Evolutionary conservation across 2,329 filamentous ascomycete species (phyloP), one percentile per base, ranked within the genome.

Genomic region (Xylariaceae sp.): DNA sequence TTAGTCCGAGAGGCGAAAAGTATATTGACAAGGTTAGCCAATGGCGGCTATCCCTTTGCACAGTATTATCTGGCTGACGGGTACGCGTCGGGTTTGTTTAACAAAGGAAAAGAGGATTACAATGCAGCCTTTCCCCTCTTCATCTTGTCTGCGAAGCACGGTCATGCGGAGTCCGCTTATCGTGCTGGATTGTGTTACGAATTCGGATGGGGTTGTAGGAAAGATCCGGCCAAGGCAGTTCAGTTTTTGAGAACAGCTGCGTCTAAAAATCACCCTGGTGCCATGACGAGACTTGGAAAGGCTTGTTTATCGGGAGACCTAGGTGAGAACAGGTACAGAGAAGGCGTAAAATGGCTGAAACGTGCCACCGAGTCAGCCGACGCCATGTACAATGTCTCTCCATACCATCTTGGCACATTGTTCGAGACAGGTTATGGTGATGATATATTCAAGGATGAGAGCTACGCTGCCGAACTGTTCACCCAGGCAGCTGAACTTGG

Each of bases 21-120:
- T 58, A 97, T 98, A 67, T 78, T 99, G 44, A 91, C 96, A 74
- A 89, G 88, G 60, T 81, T 98, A 49, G 83, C 93, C 18, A 93
- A 93, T 74, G 88, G 87, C 55, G 91, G 91, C 44, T 97, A 97
- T 72, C 95, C 95, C 1, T 98, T 97, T 73, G 95, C 95, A 2
- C 95, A 99, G 73, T 99, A 99, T 76, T 98, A 98, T 72, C 85
- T 99, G 12, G 95, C 87, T 19, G 95, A 99, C 71, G 95, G 95
- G 1, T 96, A 91, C 71, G 91, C 92, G 2, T 97, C 93, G 5
- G 95, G 95, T 0, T 80, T 99, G 20, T 98, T 99, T 75, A 96
- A 87, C 77, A 98, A 97, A 74, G 91, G 91, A 59, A 96, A 93
- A 70, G 87, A 91, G 67, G 95, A 99, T 71, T 89, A 96, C 71